Percentiles rank a stretch among this genome's conserved stretches.
Evolutionary conservation across 331 rosid genomes (phyloP).

Genomic region (Saraca asoca): DNA sequence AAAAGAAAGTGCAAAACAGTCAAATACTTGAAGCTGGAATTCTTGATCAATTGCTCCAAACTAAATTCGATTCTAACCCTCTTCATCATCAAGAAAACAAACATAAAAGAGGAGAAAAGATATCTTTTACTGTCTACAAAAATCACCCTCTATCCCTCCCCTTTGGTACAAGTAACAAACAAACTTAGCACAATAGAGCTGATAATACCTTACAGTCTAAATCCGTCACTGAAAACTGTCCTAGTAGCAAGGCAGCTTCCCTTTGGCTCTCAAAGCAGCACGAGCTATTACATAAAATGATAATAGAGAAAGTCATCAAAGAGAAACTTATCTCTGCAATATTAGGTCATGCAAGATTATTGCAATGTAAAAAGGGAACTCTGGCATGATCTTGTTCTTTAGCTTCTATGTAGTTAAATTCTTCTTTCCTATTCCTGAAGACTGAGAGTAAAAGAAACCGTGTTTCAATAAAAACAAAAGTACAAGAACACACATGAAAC

Average conservation of each 20-base stretch:
- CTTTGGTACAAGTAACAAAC: conserved; percentile 3
- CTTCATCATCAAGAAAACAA: conserved; percentile 28
- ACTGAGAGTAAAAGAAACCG: no score
- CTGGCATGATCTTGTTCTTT: no score
- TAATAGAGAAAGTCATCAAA: conserved; percentile 25
- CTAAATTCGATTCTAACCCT: conserved; percentile 15
- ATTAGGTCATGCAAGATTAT: conserved; percentile 3
- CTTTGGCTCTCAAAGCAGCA: conserved; percentile 97
- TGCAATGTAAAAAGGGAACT: conserved; percentile 9
- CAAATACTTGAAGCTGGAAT: conserved; percentile 21
- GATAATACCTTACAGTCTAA: conserved; percentile 85
- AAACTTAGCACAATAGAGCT: conserved; percentile 11
- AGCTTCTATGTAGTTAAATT: no score
- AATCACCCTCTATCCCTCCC: not conserved
- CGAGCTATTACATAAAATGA: conserved; percentile 56
- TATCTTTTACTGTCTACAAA: conserved; percentile 1
- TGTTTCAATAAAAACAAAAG: no score
- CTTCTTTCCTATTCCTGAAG: no score
- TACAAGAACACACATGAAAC: no score
- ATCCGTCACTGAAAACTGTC: conserved; percentile 98
- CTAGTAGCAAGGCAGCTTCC: conserved; percentile 97
- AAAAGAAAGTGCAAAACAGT: conserved; percentile 23
- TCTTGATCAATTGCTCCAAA: conserved; percentile 16
- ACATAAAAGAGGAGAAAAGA: not conserved
- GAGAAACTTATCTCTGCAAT: not conserved